These are phyloP conservation scores for Boletus reticulatus DNA, from an alignment of 768 basidiomycete genomes.

Conservation along the genomic window DNA sequence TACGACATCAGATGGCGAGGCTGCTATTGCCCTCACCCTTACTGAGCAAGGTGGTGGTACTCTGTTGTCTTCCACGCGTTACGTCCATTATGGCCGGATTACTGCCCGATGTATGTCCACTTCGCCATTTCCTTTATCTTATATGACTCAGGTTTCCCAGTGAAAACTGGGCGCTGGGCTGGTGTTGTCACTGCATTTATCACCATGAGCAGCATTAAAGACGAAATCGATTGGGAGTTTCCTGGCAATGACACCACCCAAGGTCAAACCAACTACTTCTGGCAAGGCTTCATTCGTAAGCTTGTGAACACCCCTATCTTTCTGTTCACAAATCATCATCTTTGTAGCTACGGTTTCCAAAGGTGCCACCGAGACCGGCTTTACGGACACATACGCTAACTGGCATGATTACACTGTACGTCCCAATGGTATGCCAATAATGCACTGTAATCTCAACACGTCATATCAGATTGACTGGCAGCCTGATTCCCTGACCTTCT, in stretches of 20 bases:
- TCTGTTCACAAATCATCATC: background rate
- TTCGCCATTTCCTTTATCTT: background rate
- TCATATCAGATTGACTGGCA: conserved; percentile 74
- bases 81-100: conserved; percentile 78
- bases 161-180: conserved; percentile 76
- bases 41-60: conserved; percentile 75
- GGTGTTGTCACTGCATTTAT: conserved; percentile 86
- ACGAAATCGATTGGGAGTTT: conserved; percentile 89
- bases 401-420: conserved; percentile 78
- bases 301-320: conserved; percentile 1
- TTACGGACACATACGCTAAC: conserved; percentile 63
- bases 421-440: background rate
- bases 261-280: conserved; percentile 81
- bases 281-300: conserved; percentile 70
- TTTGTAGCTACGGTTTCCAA: conserved; percentile 42
- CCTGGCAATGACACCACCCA: conserved; percentile 59
- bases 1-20: conserved; percentile 52
- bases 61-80: conserved; percentile 74
- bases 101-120: conserved; percentile 52
- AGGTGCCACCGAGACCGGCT: conserved; percentile 46
- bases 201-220: conserved; percentile 80
- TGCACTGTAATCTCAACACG: background rate
- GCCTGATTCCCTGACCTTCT: conserved; percentile 60
- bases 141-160: conserved; percentile 32
- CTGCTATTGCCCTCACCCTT: conserved; percentile 66